These are phyloP conservation scores for Ocimum tenuiflorum DNA, from an alignment of 257 asterid genomes.

Conservation along the genomic window DNA sequence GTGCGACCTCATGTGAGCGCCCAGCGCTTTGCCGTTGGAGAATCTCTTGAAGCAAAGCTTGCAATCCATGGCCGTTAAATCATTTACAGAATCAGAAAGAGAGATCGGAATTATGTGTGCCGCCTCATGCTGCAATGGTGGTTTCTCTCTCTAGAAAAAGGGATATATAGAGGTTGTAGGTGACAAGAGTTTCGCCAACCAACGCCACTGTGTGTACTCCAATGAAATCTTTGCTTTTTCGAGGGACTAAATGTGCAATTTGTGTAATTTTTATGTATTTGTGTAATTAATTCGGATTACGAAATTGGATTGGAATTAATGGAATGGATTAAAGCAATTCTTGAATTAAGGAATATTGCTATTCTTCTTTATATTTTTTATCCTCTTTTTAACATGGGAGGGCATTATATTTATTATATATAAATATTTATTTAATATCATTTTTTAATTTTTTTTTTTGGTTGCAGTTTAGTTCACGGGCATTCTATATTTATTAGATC, in stretches of 20 bases:
- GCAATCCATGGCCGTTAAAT: slow-evolving; percentile 40
- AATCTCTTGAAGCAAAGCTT: slow-evolving; percentile 51
- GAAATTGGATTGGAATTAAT: neutral
- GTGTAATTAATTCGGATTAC: neutral
- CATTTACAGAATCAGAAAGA: neutral
- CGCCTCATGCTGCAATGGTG: no score
- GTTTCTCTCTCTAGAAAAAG: slow-evolving; percentile 17
- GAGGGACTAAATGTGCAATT: no score
- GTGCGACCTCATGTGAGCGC: slow-evolving; percentile 74
- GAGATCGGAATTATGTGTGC: neutral
- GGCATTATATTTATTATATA: no score
- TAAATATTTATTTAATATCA: no score
- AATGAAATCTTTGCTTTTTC: neutral
- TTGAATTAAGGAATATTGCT: no score
- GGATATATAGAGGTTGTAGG: slow-evolving; percentile 37
- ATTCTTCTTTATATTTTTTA: no score
- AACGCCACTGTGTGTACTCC: no score
- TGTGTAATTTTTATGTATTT: no score
- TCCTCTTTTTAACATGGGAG: no score
- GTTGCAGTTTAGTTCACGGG: no score
- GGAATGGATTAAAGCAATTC: neutral
- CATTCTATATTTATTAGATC: no score
- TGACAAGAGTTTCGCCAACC: slow-evolving; percentile 47
- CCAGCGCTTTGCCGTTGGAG: slow-evolving; percentile 53
- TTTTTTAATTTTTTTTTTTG: no score